phyloP scores from a whole-genome alignment of 305 asterid genomes.

The Solanum hybrid region DNA sequence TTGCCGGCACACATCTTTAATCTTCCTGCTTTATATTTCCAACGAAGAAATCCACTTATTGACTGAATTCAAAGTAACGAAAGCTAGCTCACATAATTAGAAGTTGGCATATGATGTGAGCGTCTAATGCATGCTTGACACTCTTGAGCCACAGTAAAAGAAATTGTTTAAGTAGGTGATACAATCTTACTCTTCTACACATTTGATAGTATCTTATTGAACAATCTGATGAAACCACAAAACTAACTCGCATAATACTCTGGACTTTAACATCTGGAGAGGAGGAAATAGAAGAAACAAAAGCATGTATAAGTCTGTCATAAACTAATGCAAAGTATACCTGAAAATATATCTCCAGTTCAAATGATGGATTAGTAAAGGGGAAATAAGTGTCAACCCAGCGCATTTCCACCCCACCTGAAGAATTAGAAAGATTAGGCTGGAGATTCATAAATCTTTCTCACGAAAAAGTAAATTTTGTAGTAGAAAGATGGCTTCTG shows the following conservation, averaged over 20 bases:
- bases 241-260: neutral
- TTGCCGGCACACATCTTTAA: neutral
- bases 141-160: neutral
- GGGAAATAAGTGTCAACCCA: conserved; percentile 97
- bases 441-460: conserved; percentile 1
- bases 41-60: neutral
- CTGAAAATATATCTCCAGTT: conserved; percentile 91
- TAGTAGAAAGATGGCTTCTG: neutral
- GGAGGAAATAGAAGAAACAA: neutral
- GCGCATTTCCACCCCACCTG: conserved; percentile 94
- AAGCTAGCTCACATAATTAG: neutral
- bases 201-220: neutral
- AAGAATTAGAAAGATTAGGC: conserved; percentile 9
- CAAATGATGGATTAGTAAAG: conserved; percentile 89
- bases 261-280: neutral
- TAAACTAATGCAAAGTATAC: conserved; percentile 19
- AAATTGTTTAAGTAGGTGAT: neutral
- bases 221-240: neutral
- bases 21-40: neutral
- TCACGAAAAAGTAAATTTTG: neutral
- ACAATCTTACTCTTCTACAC: neutral
- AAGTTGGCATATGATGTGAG: neutral
- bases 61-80: neutral
- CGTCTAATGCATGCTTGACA: neutral
- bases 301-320: neutral